Conservation (phyloP, 441 rosid genomes). For the Euphorbia celastroides region DNA sequence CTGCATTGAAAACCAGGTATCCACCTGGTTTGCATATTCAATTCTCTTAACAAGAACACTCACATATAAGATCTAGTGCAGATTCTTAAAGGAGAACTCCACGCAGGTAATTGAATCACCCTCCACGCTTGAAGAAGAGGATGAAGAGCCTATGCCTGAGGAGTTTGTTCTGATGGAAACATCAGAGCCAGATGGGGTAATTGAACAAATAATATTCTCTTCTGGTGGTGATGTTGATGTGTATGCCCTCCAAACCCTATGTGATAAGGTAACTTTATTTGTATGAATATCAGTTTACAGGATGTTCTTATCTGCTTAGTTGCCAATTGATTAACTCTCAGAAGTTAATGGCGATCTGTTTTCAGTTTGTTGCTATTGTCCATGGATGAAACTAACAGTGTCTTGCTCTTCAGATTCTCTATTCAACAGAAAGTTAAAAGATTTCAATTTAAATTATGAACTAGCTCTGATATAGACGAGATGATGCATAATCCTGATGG, state of each 20-base stretch:
- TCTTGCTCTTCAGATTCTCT: constrained; percentile 4
- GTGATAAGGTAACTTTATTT: constrained; percentile 61
- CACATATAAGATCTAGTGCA: constrained; percentile 19
- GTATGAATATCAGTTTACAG: background rate
- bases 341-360: background rate
- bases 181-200: constrained; percentile 50
- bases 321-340: background rate
- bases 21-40: background rate
- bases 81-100: constrained; percentile 53
- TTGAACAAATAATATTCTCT: constrained; percentile 80
- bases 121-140: constrained; percentile 35
- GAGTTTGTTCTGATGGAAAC: constrained; percentile 77
- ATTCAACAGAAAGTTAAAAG: background rate
- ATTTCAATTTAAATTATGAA: background rate
- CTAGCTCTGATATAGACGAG: background rate
- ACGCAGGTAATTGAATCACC: constrained; percentile 73
- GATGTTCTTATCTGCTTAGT: background rate
- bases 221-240: constrained; percentile 88
- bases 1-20: background rate
- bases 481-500: background rate
- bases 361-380: background rate
- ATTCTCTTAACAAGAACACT: background rate
- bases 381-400: constrained; percentile 4
- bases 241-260: constrained; percentile 82
- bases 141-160: constrained; percentile 56